Conservation (phyloP, 148 eudicot genomes). For the Spergularia marina region DNA sequence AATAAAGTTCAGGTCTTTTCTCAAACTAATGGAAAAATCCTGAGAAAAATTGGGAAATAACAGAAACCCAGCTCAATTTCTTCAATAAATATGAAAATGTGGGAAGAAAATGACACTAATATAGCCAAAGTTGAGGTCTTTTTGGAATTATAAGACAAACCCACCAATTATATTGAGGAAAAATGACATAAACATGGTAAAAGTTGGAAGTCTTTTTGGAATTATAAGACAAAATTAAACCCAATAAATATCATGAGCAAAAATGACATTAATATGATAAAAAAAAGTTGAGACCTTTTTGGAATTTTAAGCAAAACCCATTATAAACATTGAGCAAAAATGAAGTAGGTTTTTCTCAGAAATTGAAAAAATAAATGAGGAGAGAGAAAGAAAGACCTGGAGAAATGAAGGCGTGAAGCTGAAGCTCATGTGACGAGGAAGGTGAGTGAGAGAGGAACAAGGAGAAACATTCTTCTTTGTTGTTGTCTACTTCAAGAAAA, state of each 20-base stretch:
- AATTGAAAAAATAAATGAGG: neutral
- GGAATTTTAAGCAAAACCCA: constrained; percentile 20
- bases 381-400: constrained; percentile 22
- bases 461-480: constrained; percentile 35
- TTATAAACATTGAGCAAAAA: neutral
- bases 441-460: constrained; percentile 19
- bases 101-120: neutral
- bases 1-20: constrained; percentile 1
- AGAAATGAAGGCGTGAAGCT: neutral
- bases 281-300: neutral
- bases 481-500: constrained; percentile 32
- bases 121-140: neutral
- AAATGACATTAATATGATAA: neutral
- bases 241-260: neutral
- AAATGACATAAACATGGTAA: constrained; percentile 5
- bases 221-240: constrained; percentile 6
- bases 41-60: neutral
- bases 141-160: constrained; percentile 10
- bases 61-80: neutral
- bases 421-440: neutral
- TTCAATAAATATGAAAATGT: neutral
- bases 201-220: neutral
- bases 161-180: constrained; percentile 3
- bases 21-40: neutral
- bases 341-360: neutral